Evolutionary conservation across 352 stramenopile genomes (phyloP).

Genomic region (Pythium insidiosum): DNA sequence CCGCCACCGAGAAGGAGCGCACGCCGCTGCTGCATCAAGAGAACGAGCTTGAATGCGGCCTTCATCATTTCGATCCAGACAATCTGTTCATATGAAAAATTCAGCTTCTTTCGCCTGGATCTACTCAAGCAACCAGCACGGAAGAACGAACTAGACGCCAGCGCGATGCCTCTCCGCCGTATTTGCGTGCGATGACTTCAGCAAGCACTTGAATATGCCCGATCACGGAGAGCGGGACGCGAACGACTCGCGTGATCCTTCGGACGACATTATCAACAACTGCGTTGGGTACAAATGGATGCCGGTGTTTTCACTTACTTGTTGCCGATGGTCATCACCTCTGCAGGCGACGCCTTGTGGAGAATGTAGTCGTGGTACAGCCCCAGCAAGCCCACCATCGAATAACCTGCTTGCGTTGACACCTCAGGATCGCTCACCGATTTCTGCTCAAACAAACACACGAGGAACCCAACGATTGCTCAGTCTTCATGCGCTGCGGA

Average conservation of each 20-base stretch:
- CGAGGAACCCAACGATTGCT: no score
- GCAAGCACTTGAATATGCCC: slow-evolving; percentile 75
- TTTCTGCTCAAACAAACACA: no score
- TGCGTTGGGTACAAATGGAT: no score
- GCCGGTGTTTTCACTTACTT: no score
- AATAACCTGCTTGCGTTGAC: slow-evolving; percentile 69
- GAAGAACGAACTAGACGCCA: slow-evolving; percentile 53
- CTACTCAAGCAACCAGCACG: no score
- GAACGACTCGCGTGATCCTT: slow-evolving; percentile 48
- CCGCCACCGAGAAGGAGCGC: slow-evolving; percentile 47
- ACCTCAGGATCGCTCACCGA: slow-evolving; percentile 49
- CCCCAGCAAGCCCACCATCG: slow-evolving; percentile 62
- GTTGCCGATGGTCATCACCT: background rate
- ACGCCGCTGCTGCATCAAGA: slow-evolving; percentile 53
- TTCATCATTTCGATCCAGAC: slow-evolving; percentile 74
- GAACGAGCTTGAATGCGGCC: slow-evolving; percentile 48
- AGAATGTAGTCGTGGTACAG: slow-evolving; percentile 81
- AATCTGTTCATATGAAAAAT: no score
- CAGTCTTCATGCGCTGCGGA: no score
- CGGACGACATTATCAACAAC: slow-evolving; percentile 1
- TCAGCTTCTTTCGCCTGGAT: no score
- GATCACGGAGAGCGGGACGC: slow-evolving; percentile 69
- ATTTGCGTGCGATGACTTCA: slow-evolving; percentile 65
- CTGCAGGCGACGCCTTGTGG: slow-evolving; percentile 37
- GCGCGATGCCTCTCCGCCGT: slow-evolving; percentile 54